Conservation (phyloP, 139 green algal species). For the Volvox africanus region DNA sequence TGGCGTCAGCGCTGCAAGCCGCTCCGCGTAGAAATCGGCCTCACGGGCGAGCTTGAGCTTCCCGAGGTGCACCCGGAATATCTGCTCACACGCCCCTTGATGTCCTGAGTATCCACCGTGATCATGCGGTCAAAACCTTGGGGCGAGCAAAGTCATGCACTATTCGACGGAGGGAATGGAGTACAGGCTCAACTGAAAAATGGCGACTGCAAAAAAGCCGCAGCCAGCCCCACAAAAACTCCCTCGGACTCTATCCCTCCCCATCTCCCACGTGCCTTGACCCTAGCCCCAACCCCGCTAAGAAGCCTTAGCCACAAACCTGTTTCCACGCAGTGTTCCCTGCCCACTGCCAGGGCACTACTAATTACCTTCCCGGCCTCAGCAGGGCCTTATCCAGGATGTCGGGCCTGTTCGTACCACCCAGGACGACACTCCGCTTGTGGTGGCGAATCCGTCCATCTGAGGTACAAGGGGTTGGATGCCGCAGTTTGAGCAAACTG, state of each 20-base stretch:
- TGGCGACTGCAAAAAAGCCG: too few species aligned
- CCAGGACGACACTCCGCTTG: constrained; percentile 95
- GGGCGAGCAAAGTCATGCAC: not conserved
- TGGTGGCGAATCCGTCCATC: constrained; percentile 62
- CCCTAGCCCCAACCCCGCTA: too few species aligned
- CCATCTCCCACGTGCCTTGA: too few species aligned
- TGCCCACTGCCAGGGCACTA: constrained; percentile 57
- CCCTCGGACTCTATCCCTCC: too few species aligned
- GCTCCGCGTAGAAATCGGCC: constrained; percentile 85
- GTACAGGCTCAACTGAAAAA: too few species aligned
- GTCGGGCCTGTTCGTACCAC: constrained; percentile 98
- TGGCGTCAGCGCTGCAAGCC: constrained; percentile 96
- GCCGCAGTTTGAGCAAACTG: too few species aligned
- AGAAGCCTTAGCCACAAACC: too few species aligned
- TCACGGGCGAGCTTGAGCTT: constrained; percentile 87
- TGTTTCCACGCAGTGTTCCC: too few species aligned
- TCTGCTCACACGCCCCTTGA: constrained; percentile 96
- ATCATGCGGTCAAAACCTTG: constrained; percentile 97
- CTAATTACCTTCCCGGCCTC: constrained; percentile 80
- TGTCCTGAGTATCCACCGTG: constrained; percentile 95
- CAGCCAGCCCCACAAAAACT: too few species aligned
- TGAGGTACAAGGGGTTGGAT: not conserved
- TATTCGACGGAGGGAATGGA: too few species aligned
- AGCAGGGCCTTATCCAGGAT: constrained; percentile 98
- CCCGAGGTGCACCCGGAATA: constrained; percentile 93